phyloP scores from a whole-genome alignment of 345 rosid species.

The Dimocarpus longan region DNA sequence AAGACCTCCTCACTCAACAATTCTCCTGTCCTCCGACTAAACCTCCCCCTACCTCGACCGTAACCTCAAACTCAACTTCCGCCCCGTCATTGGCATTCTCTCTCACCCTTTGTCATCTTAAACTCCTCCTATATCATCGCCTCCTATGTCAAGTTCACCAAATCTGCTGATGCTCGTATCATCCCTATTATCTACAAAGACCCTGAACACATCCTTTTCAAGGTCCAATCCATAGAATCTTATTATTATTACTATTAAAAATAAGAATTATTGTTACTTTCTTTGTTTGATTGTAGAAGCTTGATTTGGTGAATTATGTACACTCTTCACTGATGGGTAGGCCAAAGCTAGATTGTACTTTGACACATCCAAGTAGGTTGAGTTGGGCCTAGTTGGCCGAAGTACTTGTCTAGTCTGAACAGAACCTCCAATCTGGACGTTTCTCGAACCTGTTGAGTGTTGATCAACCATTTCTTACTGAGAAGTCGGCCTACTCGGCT shows the following conservation, averaged over 20 bases:
- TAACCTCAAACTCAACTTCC: slow-evolving; percentile 59
- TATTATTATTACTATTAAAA: too few species aligned
- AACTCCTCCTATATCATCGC: slow-evolving; percentile 69
- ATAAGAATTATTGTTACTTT: too few species aligned
- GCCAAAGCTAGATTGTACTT: slow-evolving; percentile 71
- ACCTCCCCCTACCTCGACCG: slow-evolving; percentile 40
- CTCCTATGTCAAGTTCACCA: slow-evolving; percentile 85
- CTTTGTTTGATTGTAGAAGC: slow-evolving; percentile 89
- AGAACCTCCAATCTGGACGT: too few species aligned
- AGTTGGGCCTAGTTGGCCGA: too few species aligned
- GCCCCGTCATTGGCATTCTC: slow-evolving; percentile 81
- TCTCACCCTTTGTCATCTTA: slow-evolving; percentile 64
- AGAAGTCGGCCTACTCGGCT: too few species aligned
- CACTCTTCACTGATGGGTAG: slow-evolving; percentile 93
- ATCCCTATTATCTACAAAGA: slow-evolving; percentile 82
- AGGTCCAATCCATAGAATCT: slow-evolving; percentile 58
- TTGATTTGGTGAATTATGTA: slow-evolving; percentile 76
- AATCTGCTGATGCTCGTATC: slow-evolving; percentile 91
- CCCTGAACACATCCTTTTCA: slow-evolving; percentile 58
- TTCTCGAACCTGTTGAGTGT: too few species aligned
- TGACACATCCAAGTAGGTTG: too few species aligned
- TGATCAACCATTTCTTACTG: too few species aligned
- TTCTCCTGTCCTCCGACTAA: slow-evolving; percentile 46
- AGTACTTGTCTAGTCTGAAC: too few species aligned
- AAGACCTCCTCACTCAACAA: slow-evolving; percentile 50